Evolutionary conservation across 306 rosid species (phyloP).

Genomic region (Vigna radiata): DNA sequence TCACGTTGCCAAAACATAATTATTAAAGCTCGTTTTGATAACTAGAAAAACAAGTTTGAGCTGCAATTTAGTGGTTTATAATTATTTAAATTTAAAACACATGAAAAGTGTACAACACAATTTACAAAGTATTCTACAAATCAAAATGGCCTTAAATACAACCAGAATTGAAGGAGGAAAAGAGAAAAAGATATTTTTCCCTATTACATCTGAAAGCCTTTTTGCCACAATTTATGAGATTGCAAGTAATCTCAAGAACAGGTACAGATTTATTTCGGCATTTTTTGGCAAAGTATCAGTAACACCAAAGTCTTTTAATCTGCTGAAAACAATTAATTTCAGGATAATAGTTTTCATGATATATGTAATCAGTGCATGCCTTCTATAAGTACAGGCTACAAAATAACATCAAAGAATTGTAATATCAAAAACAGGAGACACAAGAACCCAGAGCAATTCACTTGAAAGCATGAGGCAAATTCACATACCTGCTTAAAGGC

Average conservation of each 20-base stretch:
- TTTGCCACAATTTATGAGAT: conserved; percentile 31
- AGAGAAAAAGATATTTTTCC: background rate
- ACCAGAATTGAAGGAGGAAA: conserved; percentile 17
- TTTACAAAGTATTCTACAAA: conserved; percentile 6
- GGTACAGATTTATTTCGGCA: conserved; percentile 4
- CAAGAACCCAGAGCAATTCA: background rate
- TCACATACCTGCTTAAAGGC: conserved; percentile 76
- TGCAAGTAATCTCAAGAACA: conserved; percentile 30
- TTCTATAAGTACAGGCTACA: conserved; percentile 24
- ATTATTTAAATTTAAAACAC: conserved; percentile 18
- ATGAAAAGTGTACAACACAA: conserved; percentile 7
- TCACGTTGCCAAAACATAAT: conserved; percentile 33
- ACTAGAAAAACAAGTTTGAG: conserved; percentile 11
- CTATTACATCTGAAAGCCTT: background rate
- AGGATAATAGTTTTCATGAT: background rate
- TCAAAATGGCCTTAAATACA: conserved; percentile 15
- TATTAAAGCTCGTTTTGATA: background rate
- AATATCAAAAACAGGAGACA: conserved; percentile 10
- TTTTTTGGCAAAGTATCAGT: conserved; percentile 9
- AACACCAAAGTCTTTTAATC: conserved; percentile 14
- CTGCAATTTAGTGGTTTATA: conserved; percentile 27
- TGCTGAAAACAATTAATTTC: conserved; percentile 12
- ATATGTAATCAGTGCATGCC: conserved; percentile 13
- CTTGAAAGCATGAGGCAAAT: conserved; percentile 37
- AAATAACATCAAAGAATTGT: conserved; percentile 24